A percentile compares a stretch with the other conserved stretches of the same genome.
Evolutionary conservation across 1,284 basidiomycete species (phyloP).

Genomic region (Salmacisia buchloeana): DNA sequence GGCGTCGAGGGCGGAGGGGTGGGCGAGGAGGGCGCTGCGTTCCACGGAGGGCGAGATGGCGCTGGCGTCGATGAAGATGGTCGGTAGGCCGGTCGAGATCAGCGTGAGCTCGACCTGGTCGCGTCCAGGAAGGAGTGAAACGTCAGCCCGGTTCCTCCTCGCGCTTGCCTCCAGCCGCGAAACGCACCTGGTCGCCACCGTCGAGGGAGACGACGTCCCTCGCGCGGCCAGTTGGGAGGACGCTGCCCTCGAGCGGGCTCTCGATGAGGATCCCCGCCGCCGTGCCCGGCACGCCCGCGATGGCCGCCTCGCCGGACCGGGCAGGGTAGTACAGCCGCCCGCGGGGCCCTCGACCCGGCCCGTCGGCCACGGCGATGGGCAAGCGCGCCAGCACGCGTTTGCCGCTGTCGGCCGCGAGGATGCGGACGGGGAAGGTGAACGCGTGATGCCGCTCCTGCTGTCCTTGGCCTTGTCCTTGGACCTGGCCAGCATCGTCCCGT

Average conservation of each 20-base stretch:
- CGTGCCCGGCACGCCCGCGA: constrained; percentile 45
- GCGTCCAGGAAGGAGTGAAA: background rate
- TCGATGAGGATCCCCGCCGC: constrained; percentile 36
- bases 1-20: constrained; percentile 30
- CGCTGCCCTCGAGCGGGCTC: constrained; percentile 23
- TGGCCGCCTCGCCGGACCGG: constrained; percentile 23
- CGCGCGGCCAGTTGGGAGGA: constrained; percentile 33
- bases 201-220: constrained; percentile 21
- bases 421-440: constrained; percentile 21
- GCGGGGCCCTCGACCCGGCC: background rate
- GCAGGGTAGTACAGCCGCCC: constrained; percentile 13
- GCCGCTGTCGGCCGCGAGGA: constrained; percentile 35
- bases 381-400: constrained; percentile 34
- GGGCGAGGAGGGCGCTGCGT: constrained; percentile 11
- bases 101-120: constrained; percentile 23
- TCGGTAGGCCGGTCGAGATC: constrained; percentile 42
- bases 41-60: constrained; percentile 20
- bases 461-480: background rate
- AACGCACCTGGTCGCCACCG: constrained; percentile 14
- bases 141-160: background rate
- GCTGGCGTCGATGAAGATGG: constrained; percentile 35
- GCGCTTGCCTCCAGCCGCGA: background rate
- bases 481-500: background rate
- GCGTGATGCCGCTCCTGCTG: too few relatives aligned
- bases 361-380: constrained; percentile 17